Evolutionary conservation across 768 basidiomycete genomes (phyloP).

Genomic region (Pleurotus salmoneostramineus): DNA sequence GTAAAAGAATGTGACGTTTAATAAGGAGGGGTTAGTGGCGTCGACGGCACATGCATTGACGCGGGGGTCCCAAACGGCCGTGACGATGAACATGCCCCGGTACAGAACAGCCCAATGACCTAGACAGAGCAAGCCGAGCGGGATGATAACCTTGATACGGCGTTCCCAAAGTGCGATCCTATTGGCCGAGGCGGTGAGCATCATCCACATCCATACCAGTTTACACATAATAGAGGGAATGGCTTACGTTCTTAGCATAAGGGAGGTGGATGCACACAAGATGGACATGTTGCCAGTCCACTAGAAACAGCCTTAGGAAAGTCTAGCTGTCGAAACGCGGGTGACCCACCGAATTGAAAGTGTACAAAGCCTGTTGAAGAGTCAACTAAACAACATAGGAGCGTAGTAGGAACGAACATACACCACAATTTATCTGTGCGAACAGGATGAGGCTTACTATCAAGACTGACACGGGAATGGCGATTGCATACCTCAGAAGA

Average conservation of each 20-base stretch:
- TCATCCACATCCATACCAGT: too few relatives aligned
- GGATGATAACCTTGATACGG: conserved; percentile 40
- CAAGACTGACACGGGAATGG: background rate
- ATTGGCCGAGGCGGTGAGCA: conserved; percentile 6
- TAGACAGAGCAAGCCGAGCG: conserved; percentile 50
- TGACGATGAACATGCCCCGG: conserved; percentile 67
- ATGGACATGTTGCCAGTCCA: conserved; percentile 65
- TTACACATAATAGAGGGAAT: background rate
- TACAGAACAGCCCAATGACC: conserved; percentile 67
- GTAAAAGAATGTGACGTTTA: conserved; percentile 67
- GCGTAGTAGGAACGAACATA: conserved; percentile 23
- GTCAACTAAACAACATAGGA: background rate
- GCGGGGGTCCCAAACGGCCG: conserved; percentile 46
- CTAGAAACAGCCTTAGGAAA: conserved; percentile 24
- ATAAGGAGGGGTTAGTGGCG: conserved; percentile 48
- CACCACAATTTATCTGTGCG: conserved; percentile 55
- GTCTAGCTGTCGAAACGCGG: background rate
- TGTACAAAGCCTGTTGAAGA: conserved; percentile 49
- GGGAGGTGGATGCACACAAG: conserved; percentile 59
- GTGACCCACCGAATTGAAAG: conserved; percentile 58
- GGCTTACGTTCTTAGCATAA: conserved; percentile 67
- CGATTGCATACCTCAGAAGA: conserved; percentile 34
- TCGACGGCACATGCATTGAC: conserved; percentile 43
- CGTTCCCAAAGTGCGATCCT: conserved; percentile 74
- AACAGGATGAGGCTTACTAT: conserved; percentile 10